Evolutionary conservation across 2,329 filamentous ascomycete genomes (phyloP).

Genomic region (Thelonectria olida): DNA sequence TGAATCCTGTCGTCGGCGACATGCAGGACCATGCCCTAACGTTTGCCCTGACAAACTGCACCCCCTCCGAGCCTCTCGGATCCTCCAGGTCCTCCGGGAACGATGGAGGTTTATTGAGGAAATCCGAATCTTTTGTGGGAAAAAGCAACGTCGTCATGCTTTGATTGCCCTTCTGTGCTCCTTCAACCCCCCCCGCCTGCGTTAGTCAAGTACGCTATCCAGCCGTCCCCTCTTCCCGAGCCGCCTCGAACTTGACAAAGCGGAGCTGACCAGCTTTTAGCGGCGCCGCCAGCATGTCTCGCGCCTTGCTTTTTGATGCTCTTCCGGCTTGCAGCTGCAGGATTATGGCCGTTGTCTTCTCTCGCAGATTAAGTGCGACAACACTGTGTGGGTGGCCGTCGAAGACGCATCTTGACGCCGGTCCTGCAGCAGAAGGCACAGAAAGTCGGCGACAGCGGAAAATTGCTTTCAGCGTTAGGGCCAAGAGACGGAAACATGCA

Average conservation of each 20-base stretch:
- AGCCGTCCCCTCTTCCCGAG: conserved; percentile 31
- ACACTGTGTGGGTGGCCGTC: conserved; percentile 16
- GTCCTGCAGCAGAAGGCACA: conserved; percentile 13
- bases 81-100: background rate
- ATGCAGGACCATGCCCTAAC: conserved; percentile 39
- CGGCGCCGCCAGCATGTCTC: conserved; percentile 12
- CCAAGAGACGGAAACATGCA: conserved; percentile 30
- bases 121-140: conserved; percentile 31
- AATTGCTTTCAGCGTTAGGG: conserved; percentile 13
- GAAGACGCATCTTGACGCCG: conserved; percentile 8
- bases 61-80: conserved; percentile 19
- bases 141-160: conserved; percentile 31
- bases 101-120: conserved; percentile 15
- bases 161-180: background rate
- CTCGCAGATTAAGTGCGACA: conserved; percentile 19
- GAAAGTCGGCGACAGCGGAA: conserved; percentile 10
- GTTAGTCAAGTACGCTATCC: conserved; percentile 31
- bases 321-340: conserved; percentile 30
- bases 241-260: conserved; percentile 30
- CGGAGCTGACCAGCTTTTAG: conserved; percentile 4
- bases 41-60: conserved; percentile 22
- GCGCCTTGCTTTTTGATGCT: conserved; percentile 18
- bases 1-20: conserved; percentile 15
- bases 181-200: conserved; percentile 24
- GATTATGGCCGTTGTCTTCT: conserved; percentile 32